Evolutionary conservation across 148 eudicot species (phyloP).

Genomic region (Nepenthes mirabilis): DNA sequence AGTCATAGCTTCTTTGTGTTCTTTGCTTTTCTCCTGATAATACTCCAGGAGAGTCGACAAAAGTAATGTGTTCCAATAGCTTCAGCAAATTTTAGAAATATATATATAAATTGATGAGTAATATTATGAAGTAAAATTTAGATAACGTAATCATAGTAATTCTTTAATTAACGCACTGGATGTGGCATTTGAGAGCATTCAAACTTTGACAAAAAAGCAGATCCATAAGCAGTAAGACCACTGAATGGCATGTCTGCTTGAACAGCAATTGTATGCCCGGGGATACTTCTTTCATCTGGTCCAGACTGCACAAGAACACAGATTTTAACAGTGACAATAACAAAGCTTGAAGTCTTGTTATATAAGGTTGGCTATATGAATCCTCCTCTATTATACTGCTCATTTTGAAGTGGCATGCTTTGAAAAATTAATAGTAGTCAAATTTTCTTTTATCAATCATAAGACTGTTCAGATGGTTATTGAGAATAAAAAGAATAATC

Average conservation of each 20-base stretch:
- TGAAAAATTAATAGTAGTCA: too few species aligned
- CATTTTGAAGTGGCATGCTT: too few species aligned
- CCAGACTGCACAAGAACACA: slow-evolving; percentile 25
- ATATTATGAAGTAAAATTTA: background rate
- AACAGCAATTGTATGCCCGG: slow-evolving; percentile 86
- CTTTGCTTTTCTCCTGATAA: slow-evolving; percentile 91
- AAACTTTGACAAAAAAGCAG: slow-evolving; percentile 78
- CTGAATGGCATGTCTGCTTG: slow-evolving; percentile 79
- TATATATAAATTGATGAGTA: background rate
- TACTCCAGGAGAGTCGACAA: slow-evolving; percentile 96
- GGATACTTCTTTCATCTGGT: slow-evolving; percentile 87
- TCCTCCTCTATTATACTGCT: too few species aligned
- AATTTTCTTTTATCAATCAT: too few species aligned
- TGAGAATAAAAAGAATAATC: too few species aligned
- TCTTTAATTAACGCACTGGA: slow-evolving; percentile 37
- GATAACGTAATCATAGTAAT: background rate
- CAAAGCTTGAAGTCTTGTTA: background rate
- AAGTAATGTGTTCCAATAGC: slow-evolving; percentile 75
- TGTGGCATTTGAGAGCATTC: slow-evolving; percentile 95
- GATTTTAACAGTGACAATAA: background rate
- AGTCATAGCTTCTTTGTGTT: slow-evolving; percentile 85
- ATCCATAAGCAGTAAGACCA: slow-evolving; percentile 68
- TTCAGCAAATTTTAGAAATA: slow-evolving; percentile 5
- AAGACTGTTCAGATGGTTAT: too few species aligned
- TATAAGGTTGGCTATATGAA: too few species aligned